phyloP scores from a whole-genome alignment of 2,329 filamentous ascomycete genomes.

The Emmonsiellopsis sp. region DNA sequence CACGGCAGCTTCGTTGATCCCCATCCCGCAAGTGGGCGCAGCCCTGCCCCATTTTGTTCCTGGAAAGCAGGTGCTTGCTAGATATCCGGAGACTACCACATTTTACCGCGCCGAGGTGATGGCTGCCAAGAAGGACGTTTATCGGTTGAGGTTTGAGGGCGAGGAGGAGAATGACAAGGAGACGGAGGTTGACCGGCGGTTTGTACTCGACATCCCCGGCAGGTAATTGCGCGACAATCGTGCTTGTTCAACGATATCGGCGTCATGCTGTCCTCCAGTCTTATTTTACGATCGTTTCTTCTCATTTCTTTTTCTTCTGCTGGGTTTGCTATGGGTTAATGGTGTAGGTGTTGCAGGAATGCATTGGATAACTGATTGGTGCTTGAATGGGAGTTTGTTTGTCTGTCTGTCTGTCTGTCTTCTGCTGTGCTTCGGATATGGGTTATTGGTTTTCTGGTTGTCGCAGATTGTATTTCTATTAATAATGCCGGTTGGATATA shows the following conservation, averaged over 20 bases:
- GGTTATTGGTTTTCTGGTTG: background rate
- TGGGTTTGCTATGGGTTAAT: no score
- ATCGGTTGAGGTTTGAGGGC: slow-evolving; percentile 63
- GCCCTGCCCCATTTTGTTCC: slow-evolving; percentile 51
- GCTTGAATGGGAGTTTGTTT: no score
- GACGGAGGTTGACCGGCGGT: slow-evolving; percentile 65
- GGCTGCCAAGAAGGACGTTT: slow-evolving; percentile 48
- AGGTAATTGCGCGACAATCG: slow-evolving; percentile 20
- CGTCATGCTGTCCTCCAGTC: no score
- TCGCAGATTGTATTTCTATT: background rate
- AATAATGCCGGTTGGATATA: no score
- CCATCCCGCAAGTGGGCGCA: slow-evolving; percentile 55
- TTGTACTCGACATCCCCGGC: slow-evolving; percentile 63
- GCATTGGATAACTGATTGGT: no score
- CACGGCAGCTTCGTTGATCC: slow-evolving; percentile 65
- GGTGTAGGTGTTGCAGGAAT: no score
- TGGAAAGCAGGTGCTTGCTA: slow-evolving; percentile 63
- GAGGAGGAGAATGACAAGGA: slow-evolving; percentile 64
- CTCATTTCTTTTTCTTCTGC: no score
- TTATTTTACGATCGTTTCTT: no score
- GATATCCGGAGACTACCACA: slow-evolving; percentile 76
- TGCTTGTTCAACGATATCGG: background rate
- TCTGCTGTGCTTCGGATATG: background rate
- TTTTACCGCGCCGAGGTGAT: slow-evolving; percentile 80
- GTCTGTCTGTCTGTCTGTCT: no score